Evolutionary conservation across 768 basidiomycete genomes (phyloP), one percentile per base, ranked within the genome.

Genomic region (Butyriboletus loyo): DNA sequence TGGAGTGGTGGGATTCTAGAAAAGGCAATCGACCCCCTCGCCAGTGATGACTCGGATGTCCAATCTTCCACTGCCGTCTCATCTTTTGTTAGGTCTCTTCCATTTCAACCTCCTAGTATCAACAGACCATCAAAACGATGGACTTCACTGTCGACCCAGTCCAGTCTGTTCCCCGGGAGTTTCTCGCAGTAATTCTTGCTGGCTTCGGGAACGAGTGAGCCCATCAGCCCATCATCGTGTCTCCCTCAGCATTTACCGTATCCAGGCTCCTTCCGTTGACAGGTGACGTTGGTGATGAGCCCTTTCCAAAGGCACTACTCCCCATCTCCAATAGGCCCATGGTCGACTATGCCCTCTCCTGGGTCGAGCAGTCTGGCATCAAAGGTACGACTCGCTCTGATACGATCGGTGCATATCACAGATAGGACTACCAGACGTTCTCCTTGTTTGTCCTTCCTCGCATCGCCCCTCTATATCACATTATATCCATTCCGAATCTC

Each of bases 191-290:
- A 19, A 75, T 97, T 25, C 77, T 97, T 13, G 89, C 92, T 27
- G 95, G 95, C 31, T 92, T 92, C 73, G 95, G 95, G n/a, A 86
- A 89, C 62, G 86, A 87, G 94, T 90, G 71, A 69, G 85, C 66
- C 37, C 7, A 42, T 19, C 45, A 4, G 15, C 31, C 35, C 27
- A 31, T 19, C 22, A 5, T 28, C 19, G 1, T 32, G 14, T 35
- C 5, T n/a, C 6, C 24, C 0, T n/a, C 28, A 7, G 19, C 32
- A 11, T 54, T 55, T n/a, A 57, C 52, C 42, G 47, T 50, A 49
- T 59, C 43, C 63, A 93, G 90, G 52, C 77, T 93, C 17, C 67
- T 79, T 39, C 91, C 91, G 2, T 71, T 93, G 42, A 91, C 89
- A 22, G 79, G 78, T 55, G 81, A 89, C 63, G 76, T 90, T 63